Evolutionary conservation across 176 grass and related monocot species (phyloP).

Genomic region (Juncus inflexus): DNA sequence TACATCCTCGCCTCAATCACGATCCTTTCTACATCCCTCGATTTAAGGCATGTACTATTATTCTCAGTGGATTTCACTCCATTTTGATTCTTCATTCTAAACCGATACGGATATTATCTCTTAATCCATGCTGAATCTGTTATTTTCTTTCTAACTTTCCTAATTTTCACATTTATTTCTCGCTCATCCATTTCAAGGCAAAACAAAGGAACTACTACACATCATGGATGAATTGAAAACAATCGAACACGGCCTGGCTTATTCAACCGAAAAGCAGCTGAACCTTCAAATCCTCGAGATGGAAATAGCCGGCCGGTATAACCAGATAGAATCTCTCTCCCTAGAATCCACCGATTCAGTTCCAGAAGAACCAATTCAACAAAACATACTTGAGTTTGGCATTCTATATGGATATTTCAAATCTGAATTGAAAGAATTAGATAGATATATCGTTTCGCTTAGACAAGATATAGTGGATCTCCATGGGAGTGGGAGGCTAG

Average conservation of each 20-base stretch:
- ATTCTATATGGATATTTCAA: constrained; percentile 52
- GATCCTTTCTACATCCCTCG: too few relatives aligned
- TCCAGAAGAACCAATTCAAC: constrained; percentile 36
- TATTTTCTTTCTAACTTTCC: too few relatives aligned
- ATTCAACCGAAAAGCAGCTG: constrained; percentile 73
- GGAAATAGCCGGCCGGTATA: constrained; percentile 57
- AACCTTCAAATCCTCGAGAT: constrained; percentile 84
- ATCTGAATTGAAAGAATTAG: constrained; percentile 71
- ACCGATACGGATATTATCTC: too few relatives aligned
- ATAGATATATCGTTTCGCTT: constrained; percentile 54
- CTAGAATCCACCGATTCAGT: constrained; percentile 37
- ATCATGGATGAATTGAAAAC: constrained; percentile 49
- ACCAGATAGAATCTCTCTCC: constrained; percentile 44
- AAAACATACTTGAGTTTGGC: constrained; percentile 64
- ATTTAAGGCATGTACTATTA: too few relatives aligned
- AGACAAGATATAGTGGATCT: constrained; percentile 54
- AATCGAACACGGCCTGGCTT: constrained; percentile 63
- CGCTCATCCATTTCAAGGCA: too few relatives aligned
- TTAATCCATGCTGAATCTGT: too few relatives aligned
- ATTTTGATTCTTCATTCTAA: too few relatives aligned
- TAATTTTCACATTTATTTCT: too few relatives aligned
- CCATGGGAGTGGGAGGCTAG: constrained; percentile 9
- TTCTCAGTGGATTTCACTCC: too few relatives aligned
- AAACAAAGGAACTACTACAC: too few relatives aligned
- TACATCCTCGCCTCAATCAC: too few relatives aligned